phyloP scores from a whole-genome alignment of 2,329 filamentous ascomycete species.

The Hypoxylon sp. region DNA sequence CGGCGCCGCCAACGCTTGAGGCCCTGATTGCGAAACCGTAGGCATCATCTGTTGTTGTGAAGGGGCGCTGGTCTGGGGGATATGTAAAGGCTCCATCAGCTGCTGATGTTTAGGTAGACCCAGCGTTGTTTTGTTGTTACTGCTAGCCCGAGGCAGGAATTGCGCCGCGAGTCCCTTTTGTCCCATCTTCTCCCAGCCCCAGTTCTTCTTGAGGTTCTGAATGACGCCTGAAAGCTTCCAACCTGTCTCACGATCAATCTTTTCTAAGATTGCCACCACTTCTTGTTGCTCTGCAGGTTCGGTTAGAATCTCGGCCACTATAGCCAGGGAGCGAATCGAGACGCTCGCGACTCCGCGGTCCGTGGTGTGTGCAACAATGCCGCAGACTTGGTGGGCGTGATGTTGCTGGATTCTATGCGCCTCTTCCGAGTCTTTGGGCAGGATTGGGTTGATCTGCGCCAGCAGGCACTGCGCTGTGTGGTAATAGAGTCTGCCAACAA shows the following conservation, averaged over 20 bases:
- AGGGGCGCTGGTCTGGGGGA: constrained; percentile 39
- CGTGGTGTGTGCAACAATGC: constrained; percentile 87
- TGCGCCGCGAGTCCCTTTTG: constrained; percentile 48
- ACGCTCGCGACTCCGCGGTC: constrained; percentile 84
- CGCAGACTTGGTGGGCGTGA: constrained; percentile 88
- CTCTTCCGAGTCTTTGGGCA: constrained; percentile 71
- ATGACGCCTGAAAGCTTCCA: constrained; percentile 83
- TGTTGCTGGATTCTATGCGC: constrained; percentile 79
- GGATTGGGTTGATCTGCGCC: constrained; percentile 81
- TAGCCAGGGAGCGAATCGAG: constrained; percentile 82
- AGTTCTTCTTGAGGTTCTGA: constrained; percentile 79
- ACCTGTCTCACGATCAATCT: constrained; percentile 81
- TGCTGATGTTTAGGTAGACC: constrained; percentile 32
- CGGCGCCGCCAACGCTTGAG: constrained; percentile 53
- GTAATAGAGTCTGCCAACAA: constrained; percentile 88
- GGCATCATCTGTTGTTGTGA: constrained; percentile 49
- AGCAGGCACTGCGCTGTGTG: constrained; percentile 88
- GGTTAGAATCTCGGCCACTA: constrained; percentile 81
- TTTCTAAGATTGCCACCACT: constrained; percentile 81
- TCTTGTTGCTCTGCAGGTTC: constrained; percentile 82
- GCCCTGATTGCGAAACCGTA: constrained; percentile 25
- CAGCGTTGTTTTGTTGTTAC: constrained; percentile 18
- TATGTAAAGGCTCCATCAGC: constrained; percentile 45
- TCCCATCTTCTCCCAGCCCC: constrained; percentile 76
- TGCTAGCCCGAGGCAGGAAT: constrained; percentile 41